A percentile compares a stretch with the other conserved stretches of the same genome.
Evolutionary conservation across 2,329 filamentous ascomycete species (phyloP).

Genomic region (Massarina eburnea): DNA sequence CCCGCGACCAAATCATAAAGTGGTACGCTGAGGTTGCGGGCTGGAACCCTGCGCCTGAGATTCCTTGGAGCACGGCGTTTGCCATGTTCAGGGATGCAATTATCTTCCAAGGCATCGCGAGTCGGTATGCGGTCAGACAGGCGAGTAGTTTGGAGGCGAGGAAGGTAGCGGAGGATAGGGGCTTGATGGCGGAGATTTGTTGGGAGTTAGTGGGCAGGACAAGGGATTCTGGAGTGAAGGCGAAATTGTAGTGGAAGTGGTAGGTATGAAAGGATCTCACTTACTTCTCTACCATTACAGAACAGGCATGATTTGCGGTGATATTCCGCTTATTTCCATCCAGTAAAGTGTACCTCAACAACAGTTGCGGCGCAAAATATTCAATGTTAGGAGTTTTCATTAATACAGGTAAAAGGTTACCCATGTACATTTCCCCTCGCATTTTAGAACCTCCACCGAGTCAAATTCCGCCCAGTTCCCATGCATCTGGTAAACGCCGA

Average conservation of each 20-base stretch:
- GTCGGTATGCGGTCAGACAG: constrained; percentile 79
- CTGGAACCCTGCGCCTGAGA: constrained; percentile 66
- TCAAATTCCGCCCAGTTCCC: no score
- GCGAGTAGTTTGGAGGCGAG: constrained; percentile 83
- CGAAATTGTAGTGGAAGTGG: constrained; percentile 45
- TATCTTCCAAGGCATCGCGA: constrained; percentile 88
- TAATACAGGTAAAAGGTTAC: no score
- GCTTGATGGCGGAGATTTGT: constrained; percentile 73
- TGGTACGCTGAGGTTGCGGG: constrained; percentile 71
- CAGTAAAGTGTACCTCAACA: no score
- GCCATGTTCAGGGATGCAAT: constrained; percentile 60
- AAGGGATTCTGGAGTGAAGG: constrained; percentile 42
- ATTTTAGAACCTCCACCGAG: no score
- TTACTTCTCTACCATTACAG: no score
- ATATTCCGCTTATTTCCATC: no score
- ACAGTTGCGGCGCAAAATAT: no score
- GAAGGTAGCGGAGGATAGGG: constrained; percentile 69
- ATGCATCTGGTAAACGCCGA: no score
- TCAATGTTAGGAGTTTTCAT: no score
- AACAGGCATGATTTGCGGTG: no score
- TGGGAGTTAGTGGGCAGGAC: constrained; percentile 69
- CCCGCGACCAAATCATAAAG: constrained; percentile 57
- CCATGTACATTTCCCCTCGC: no score
- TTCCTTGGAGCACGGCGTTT: constrained; percentile 67
- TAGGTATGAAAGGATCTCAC: no score